These are phyloP conservation scores for Margaritispora aquatica DNA, from an alignment of 495 filamentous ascomycete species.

Conservation along the genomic window DNA sequence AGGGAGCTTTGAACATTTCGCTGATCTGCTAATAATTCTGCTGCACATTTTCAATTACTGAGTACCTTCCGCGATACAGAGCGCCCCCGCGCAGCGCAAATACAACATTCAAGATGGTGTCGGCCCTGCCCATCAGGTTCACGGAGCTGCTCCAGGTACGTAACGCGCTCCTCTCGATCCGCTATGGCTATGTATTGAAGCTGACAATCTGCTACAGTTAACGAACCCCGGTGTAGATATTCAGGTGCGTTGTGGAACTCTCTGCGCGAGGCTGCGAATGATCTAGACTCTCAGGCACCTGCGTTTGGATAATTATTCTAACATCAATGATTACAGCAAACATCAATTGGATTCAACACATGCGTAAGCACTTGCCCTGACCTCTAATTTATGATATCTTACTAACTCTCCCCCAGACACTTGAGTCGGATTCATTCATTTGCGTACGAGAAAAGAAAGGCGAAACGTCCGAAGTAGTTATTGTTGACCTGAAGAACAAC, in stretches of 20 bases:
- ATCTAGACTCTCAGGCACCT: constrained; percentile 1
- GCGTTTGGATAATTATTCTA: constrained; percentile 27
- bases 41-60: constrained; percentile 16
- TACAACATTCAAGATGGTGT: constrained; percentile 58
- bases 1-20: constrained; percentile 13
- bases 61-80: constrained; percentile 9
- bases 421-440: constrained; percentile 94
- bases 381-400: constrained; percentile 1
- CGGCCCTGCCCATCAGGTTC: constrained; percentile 83
- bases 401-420: constrained; percentile 53
- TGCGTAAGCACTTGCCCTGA: constrained; percentile 60
- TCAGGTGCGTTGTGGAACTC: constrained; percentile 50
- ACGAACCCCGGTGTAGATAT: constrained; percentile 61
- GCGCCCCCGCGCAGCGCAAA: constrained; percentile 21
- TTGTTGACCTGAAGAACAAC: constrained; percentile 91
- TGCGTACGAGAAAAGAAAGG: constrained; percentile 90
- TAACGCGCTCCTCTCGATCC: constrained; percentile 8
- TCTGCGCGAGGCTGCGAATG: background rate
- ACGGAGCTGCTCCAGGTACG: constrained; percentile 85
- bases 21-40: constrained; percentile 6
- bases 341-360: constrained; percentile 91
- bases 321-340: constrained; percentile 46
- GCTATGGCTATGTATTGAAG: background rate
- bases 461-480: constrained; percentile 85
- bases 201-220: constrained; percentile 44